Evolutionary conservation across 371 early-diverging fungal species (phyloP).

Genomic region (Apophysomyces trapeziformis): DNA sequence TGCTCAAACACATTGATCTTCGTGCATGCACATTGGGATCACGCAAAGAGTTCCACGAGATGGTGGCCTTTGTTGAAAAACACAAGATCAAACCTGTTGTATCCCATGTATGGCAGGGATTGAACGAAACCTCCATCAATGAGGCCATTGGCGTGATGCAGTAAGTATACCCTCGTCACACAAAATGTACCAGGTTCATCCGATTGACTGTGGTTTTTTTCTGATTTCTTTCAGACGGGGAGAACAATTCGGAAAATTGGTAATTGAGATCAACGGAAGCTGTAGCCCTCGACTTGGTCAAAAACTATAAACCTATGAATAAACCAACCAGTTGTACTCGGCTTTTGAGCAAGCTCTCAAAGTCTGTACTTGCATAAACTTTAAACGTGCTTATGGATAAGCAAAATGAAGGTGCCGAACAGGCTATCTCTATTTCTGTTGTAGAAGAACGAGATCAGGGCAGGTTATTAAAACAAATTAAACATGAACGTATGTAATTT

Average conservation of each 20-base stretch:
- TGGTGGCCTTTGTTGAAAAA: conserved; percentile 63
- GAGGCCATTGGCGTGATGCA: conserved; percentile 63
- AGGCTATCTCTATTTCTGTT: no score
- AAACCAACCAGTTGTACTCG: no score
- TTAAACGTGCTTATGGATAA: no score
- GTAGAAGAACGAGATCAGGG: no score
- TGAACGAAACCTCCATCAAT: conserved; percentile 46
- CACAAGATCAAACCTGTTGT: conserved; percentile 68
- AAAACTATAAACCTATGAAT: no score
- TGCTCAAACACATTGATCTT: conserved; percentile 64
- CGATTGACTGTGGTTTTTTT: background rate
- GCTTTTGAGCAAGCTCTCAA: no score
- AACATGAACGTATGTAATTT: no score
- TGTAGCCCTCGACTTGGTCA: background rate
- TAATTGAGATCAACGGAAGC: conserved; percentile 11
- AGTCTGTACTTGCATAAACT: no score
- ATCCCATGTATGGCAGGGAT: conserved; percentile 62
- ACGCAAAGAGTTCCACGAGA: conserved; percentile 61
- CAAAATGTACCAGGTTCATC: no score
- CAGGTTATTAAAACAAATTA: no score
- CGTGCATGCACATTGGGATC: conserved; percentile 74
- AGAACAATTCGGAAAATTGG: conserved; percentile 14
- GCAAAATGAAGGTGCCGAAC: no score
- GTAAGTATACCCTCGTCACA: conserved; percentile 21
- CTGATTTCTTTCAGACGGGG: background rate